Conservation (phyloP, 345 rosid species). For the Populus nigra region DNA sequence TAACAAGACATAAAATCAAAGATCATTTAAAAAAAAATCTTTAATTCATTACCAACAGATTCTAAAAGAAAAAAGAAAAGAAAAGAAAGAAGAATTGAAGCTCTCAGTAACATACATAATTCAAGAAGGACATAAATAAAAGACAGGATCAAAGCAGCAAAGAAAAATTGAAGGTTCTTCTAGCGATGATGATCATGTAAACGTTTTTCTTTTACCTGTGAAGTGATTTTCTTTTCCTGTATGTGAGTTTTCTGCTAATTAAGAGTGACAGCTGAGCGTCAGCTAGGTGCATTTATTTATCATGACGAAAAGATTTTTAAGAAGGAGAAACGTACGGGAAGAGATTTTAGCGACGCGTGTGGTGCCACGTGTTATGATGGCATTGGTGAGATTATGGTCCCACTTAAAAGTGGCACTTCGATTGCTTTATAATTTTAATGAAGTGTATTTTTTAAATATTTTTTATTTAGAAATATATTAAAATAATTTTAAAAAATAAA, state of each 20-base stretch:
- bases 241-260: neutral
- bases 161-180: neutral
- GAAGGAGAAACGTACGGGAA: slow-evolving; percentile 44
- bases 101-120: neutral
- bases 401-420: slow-evolving; percentile 6
- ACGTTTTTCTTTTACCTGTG: neutral
- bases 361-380: slow-evolving; percentile 45
- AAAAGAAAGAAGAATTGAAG: neutral
- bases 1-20: neutral
- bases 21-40: neutral
- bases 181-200: too few relatives aligned
- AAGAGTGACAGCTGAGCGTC: neutral
- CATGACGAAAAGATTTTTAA: neutral
- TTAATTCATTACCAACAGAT: neutral
- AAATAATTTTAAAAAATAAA: too few relatives aligned
- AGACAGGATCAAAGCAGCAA: neutral
- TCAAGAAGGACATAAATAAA: neutral
- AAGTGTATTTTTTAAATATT: too few relatives aligned
- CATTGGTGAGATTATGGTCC: slow-evolving; percentile 18
- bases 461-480: too few relatives aligned
- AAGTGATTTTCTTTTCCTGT: neutral
- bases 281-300: neutral
- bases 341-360: slow-evolving; percentile 20
- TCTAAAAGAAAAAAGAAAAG: neutral
- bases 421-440: neutral